A percentile compares a stretch with the other conserved stretches of the same genome.
These are phyloP conservation scores for Sporothrix curviconia DNA, from an alignment of 2,329 filamentous ascomycete genomes.

Conservation along the genomic window DNA sequence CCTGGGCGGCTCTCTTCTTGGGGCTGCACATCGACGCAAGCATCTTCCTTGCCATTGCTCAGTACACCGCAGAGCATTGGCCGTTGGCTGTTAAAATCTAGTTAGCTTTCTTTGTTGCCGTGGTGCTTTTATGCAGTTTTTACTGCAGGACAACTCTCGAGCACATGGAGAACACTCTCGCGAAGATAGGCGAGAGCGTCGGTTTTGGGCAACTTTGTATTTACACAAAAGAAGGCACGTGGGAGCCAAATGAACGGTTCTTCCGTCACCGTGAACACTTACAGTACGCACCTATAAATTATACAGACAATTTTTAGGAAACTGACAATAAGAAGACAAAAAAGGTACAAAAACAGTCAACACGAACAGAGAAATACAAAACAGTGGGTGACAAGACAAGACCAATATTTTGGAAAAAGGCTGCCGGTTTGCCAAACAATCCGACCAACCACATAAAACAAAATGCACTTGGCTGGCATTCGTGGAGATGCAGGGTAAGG, in stretches of 20 bases:
- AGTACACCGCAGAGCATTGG: constrained; percentile 72
- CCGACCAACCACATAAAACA: too few relatives aligned
- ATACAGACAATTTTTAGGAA: not conserved
- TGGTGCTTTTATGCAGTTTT: not conserved
- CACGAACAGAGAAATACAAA: not conserved
- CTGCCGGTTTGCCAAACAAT: too few relatives aligned
- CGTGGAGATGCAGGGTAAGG: too few relatives aligned
- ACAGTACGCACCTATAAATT: constrained; percentile 13
- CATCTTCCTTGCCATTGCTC: constrained; percentile 71
- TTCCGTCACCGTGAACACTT: too few relatives aligned
- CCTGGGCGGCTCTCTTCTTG: constrained; percentile 74
- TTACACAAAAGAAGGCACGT: not conserved
- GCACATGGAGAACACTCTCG: too few relatives aligned
- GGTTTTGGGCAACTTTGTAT: too few relatives aligned
- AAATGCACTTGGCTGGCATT: too few relatives aligned
- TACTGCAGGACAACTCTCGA: too few relatives aligned
- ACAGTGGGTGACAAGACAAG: too few relatives aligned
- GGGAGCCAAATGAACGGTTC: too few relatives aligned
- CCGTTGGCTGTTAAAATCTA: constrained; percentile 51
- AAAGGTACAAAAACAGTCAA: not conserved
- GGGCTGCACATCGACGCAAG: constrained; percentile 78
- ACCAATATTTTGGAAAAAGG: too few relatives aligned
- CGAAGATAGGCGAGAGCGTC: not conserved
- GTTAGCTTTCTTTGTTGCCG: not conserved
- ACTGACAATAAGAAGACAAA: not conserved